Percentiles rank a stretch among this genome's conserved stretches.
These are phyloP conservation scores for Pyrenochaeta sp. DNA, from an alignment of 2,329 filamentous ascomycete genomes.

Conservation along the genomic window DNA sequence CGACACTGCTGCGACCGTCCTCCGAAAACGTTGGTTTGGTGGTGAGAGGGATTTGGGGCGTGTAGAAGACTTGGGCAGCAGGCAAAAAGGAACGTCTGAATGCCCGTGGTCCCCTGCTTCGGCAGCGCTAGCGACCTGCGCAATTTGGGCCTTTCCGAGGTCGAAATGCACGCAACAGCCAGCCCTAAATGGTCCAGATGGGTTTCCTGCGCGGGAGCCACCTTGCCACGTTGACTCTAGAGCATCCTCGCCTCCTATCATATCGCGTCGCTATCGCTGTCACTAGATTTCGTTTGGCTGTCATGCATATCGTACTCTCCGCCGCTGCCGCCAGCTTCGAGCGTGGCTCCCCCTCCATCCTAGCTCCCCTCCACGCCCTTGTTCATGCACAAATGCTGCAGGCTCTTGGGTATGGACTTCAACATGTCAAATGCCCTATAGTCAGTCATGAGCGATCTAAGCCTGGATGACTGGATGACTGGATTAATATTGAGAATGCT, in stretches of 20 bases:
- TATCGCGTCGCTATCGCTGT: slow-evolving; percentile 3
- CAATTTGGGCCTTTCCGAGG: slow-evolving; percentile 38
- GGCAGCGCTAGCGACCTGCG: slow-evolving; percentile 33
- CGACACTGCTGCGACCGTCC: slow-evolving; percentile 51
- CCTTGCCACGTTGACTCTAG: slow-evolving; percentile 27
- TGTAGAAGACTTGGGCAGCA: slow-evolving; percentile 28
- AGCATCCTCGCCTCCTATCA: slow-evolving; percentile 9
- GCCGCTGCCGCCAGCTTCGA: slow-evolving; percentile 31
- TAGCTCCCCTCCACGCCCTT: slow-evolving; percentile 23
- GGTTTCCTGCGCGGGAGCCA: slow-evolving; percentile 15
- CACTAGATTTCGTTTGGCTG: slow-evolving; percentile 11
- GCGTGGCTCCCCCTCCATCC: slow-evolving; percentile 15
- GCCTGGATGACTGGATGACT: no score
- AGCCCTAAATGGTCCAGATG: slow-evolving; percentile 19
- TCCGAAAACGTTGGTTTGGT: slow-evolving; percentile 28
- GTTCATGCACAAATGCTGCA: slow-evolving; percentile 24
- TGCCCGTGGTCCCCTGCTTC: slow-evolving; percentile 29
- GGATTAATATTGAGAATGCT: neutral
- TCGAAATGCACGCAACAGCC: slow-evolving; percentile 24
- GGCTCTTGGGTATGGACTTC: neutral
- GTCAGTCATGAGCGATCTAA: no score
- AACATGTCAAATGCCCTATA: neutral
- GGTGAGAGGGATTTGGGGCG: slow-evolving; percentile 28
- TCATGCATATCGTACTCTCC: slow-evolving; percentile 15
- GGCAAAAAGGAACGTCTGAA: slow-evolving; percentile 35